These are phyloP conservation scores for Naganishia antarctica DNA, from an alignment of 768 basidiomycete species.

Conservation along the genomic window DNA sequence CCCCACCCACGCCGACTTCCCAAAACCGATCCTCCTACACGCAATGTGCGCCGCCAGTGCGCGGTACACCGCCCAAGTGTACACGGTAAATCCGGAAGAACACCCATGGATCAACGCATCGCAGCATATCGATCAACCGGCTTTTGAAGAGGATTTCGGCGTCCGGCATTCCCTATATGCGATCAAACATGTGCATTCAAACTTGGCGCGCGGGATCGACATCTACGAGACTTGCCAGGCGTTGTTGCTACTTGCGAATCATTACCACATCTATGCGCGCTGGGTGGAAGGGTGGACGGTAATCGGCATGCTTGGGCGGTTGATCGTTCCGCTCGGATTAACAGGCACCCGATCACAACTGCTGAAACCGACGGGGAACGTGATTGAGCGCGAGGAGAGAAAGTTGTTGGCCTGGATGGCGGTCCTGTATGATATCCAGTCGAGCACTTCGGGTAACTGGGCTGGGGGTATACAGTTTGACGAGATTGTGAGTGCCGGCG, in stretches of 20 bases:
- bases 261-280: constrained; percentile 37
- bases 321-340: constrained; percentile 38
- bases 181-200: constrained; percentile 33
- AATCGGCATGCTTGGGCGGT: constrained; percentile 32
- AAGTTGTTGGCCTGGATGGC: constrained; percentile 40
- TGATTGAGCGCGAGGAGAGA: constrained; percentile 39
- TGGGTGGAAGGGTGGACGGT: constrained; percentile 39
- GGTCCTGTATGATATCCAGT: constrained; percentile 36
- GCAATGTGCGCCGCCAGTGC: constrained; percentile 80
- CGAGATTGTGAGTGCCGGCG: constrained; percentile 32
- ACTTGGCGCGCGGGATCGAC: constrained; percentile 25
- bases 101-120: constrained; percentile 20
- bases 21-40: constrained; percentile 66
- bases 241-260: constrained; percentile 36
- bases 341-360: constrained; percentile 27
- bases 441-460: constrained; percentile 35
- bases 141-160: constrained; percentile 30
- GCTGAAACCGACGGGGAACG: constrained; percentile 30
- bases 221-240: constrained; percentile 38
- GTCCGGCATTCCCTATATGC: constrained; percentile 38
- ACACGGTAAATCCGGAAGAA: constrained; percentile 41
- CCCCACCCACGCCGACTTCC: constrained; percentile 68
- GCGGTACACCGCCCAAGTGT: constrained; percentile 62
- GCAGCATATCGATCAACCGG: constrained; percentile 25
- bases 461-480: constrained; percentile 38